Evolutionary conservation across 2,329 filamentous ascomycete species (phyloP).

Genomic region (Paramyrothecium roridum): DNA sequence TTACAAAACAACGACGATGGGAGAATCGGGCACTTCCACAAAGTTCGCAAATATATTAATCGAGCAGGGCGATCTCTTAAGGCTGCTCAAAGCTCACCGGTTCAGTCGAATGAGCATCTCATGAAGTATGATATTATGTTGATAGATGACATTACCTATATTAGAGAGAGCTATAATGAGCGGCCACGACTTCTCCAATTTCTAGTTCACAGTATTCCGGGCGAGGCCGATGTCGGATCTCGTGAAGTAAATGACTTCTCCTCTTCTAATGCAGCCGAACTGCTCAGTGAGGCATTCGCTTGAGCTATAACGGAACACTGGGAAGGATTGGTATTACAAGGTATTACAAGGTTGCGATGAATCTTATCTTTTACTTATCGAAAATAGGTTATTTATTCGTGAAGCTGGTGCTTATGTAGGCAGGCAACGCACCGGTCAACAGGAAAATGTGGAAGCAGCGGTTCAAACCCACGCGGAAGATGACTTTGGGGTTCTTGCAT

Average conservation of each 20-base stretch:
- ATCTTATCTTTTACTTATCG: slow-evolving; percentile 50
- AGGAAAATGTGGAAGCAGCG: not conserved
- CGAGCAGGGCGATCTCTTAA: slow-evolving; percentile 54
- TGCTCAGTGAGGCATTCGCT: slow-evolving; percentile 3
- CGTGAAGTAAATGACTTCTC: slow-evolving; percentile 3
- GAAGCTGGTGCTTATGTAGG: not conserved
- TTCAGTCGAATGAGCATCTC: not conserved
- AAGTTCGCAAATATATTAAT: slow-evolving; percentile 71
- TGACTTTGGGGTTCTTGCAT: too few species aligned
- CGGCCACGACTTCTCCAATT: not conserved
- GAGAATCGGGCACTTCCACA: slow-evolving; percentile 66
- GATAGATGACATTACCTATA: not conserved
- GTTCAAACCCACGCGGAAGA: too few species aligned
- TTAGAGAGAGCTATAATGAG: not conserved
- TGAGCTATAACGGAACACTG: slow-evolving; percentile 2
- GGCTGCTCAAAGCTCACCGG: not conserved
- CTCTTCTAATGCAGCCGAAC: slow-evolving; percentile 2
- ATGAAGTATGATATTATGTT: not conserved
- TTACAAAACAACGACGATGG: slow-evolving; percentile 63
- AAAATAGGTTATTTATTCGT: slow-evolving; percentile 71
- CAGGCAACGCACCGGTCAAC: not conserved
- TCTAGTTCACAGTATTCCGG: slow-evolving; percentile 41
- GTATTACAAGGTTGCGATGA: slow-evolving; percentile 1
- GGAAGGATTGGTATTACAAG: slow-evolving; percentile 3
- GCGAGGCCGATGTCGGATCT: slow-evolving; percentile 1